A percentile compares a stretch with the other conserved stretches of the same genome.
Conservation (phyloP, 2,329 filamentous ascomycete genomes). For the Chalaropsis ovoidea region DNA sequence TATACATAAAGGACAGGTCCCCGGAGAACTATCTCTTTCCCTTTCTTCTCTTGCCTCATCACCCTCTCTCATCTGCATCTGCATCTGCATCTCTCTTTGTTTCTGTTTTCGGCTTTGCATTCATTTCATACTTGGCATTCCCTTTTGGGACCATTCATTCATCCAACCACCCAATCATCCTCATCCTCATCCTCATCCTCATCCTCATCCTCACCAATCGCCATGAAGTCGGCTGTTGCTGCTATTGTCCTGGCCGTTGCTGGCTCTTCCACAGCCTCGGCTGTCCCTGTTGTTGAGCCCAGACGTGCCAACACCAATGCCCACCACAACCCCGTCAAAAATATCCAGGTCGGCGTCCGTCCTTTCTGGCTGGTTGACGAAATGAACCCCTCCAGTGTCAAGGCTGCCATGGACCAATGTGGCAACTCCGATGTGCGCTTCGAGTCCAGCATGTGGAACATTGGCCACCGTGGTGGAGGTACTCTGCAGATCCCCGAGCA, state of each 20-base stretch:
- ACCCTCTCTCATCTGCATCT: not conserved
- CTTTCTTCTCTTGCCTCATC: not conserved
- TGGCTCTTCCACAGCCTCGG: slow-evolving; percentile 17
- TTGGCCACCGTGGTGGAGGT: slow-evolving; percentile 53
- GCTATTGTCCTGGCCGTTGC: slow-evolving; percentile 9
- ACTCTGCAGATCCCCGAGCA: slow-evolving; percentile 57
- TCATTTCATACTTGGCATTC: not conserved
- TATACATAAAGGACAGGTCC: no score
- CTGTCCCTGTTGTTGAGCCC: not conserved
- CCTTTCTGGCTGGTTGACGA: slow-evolving; percentile 55
- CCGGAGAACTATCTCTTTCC: not conserved
- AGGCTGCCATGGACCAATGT: slow-evolving; percentile 50
- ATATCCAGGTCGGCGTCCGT: slow-evolving; percentile 51
- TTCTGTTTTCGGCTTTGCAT: not conserved
- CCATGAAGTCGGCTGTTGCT: slow-evolving; percentile 19
- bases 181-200: not conserved
- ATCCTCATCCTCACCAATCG: not conserved
- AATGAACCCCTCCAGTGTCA: slow-evolving; percentile 51
- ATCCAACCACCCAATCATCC: no score
- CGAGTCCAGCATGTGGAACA: slow-evolving; percentile 45
- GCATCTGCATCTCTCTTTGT: not conserved
- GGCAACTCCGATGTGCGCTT: slow-evolving; percentile 41
- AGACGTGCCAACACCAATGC: not conserved
- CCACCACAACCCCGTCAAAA: slow-evolving; percentile 34
- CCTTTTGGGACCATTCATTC: not conserved